Evolutionary conservation across 2,329 filamentous ascomycete species (phyloP).

Genomic region (Dactylellina haptotyla): DNA sequence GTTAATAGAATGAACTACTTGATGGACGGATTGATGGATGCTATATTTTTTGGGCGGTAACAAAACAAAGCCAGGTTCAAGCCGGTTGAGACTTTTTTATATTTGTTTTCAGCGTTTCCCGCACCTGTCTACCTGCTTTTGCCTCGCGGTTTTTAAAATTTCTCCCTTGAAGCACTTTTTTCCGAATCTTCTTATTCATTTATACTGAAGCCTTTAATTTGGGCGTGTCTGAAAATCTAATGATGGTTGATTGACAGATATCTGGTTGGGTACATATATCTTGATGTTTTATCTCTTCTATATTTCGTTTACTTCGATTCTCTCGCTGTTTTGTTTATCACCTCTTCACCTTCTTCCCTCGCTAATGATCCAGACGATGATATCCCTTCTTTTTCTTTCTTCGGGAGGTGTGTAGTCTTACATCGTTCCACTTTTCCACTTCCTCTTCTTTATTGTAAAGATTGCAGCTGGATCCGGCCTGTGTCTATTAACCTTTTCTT

Average conservation of each 20-base stretch:
- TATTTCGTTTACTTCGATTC: conserved; percentile 15
- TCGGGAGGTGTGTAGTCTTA: background rate
- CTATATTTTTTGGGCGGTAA: too few relatives aligned
- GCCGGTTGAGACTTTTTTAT: conserved; percentile 2
- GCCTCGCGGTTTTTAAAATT: conserved; percentile 8
- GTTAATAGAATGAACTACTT: too few relatives aligned
- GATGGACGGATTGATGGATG: too few relatives aligned
- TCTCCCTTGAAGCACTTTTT: background rate
- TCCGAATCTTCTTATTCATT: too few relatives aligned
- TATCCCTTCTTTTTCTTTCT: background rate
- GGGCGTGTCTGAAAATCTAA: conserved; percentile 8
- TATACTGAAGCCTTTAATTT: too few relatives aligned
- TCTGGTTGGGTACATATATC: conserved; percentile 27
- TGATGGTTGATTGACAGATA: background rate
- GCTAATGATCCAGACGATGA: background rate
- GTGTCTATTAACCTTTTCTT: background rate
- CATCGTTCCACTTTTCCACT: too few relatives aligned
- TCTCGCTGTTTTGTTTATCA: background rate
- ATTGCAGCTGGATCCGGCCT: background rate
- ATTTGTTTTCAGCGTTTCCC: background rate
- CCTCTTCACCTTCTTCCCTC: background rate
- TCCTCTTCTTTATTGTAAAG: too few relatives aligned
- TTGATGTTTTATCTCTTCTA: background rate
- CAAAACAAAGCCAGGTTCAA: too few relatives aligned
- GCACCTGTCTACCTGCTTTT: background rate